phyloP scores from a whole-genome alignment of 768 basidiomycete genomes.

The Boletus pseudo-olivaceus region DNA sequence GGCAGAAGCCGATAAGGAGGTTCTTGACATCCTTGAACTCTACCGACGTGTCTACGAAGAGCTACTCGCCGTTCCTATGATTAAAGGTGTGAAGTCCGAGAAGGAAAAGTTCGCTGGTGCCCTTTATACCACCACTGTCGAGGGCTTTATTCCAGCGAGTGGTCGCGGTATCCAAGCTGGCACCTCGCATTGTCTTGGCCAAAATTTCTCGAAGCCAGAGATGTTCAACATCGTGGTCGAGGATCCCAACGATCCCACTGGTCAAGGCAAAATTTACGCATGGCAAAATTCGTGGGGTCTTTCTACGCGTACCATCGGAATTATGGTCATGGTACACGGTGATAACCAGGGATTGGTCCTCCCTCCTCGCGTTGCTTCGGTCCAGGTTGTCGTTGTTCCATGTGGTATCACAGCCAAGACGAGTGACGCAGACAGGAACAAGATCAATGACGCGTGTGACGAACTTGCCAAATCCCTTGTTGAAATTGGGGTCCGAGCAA shows the following conservation, averaged over 20 bases:
- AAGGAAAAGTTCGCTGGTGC: slow-evolving; percentile 99
- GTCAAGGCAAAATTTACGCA: slow-evolving; percentile 70
- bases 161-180: slow-evolving; percentile 97
- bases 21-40: slow-evolving; percentile 90
- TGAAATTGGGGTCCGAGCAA: slow-evolving; percentile 73
- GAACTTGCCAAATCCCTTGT: slow-evolving; percentile 71
- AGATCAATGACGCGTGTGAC: slow-evolving; percentile 75
- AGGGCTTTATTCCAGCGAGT: slow-evolving; percentile 96
- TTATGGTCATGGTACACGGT: slow-evolving; percentile 99
- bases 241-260: slow-evolving; percentile 75
- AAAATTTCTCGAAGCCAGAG: slow-evolving; percentile 93
- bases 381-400: slow-evolving; percentile 90
- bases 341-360: slow-evolving; percentile 97
- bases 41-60: slow-evolving; percentile 96
- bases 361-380: slow-evolving; percentile 92
- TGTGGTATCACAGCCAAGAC: slow-evolving; percentile 91
- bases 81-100: slow-evolving; percentile 95
- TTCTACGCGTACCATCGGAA: slow-evolving; percentile 92
- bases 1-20: slow-evolving; percentile 86
- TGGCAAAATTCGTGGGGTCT: slow-evolving; percentile 99
- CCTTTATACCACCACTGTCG: slow-evolving; percentile 95
- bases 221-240: slow-evolving; percentile 99
- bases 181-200: slow-evolving; percentile 97
- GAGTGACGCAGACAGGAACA: slow-evolving; percentile 58
- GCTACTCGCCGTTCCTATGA: slow-evolving; percentile 94